Percentiles rank a stretch among this genome's conserved stretches.
Evolutionary conservation across 2,329 filamentous ascomycete species (phyloP).

Genomic region (Metarhizium album): DNA sequence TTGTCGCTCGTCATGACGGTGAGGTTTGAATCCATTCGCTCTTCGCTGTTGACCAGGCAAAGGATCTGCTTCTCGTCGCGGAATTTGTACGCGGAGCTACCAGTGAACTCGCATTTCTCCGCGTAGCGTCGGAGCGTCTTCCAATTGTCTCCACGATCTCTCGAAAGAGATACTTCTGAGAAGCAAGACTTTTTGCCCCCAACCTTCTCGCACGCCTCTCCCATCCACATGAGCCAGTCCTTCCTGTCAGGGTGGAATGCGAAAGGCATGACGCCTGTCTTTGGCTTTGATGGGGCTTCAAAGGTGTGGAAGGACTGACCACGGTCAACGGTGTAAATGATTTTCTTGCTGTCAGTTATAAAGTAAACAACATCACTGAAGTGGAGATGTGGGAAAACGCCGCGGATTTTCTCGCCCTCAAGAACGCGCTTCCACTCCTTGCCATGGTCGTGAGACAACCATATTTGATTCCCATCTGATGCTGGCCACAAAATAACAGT

Average conservation of each 20-base stretch:
- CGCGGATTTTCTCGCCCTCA: constrained; percentile 55
- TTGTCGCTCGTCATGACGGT: constrained; percentile 69
- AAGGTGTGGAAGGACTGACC: constrained; percentile 66
- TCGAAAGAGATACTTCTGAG: constrained; percentile 63
- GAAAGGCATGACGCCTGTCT: constrained; percentile 34
- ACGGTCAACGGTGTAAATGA: constrained; percentile 74
- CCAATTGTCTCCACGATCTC: constrained; percentile 75
- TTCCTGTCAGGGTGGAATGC: constrained; percentile 76
- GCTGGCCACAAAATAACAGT: constrained; percentile 49
- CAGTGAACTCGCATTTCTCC: constrained; percentile 78
- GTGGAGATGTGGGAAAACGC: constrained; percentile 67
- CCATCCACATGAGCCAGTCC: constrained; percentile 90
- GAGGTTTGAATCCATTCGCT: constrained; percentile 48
- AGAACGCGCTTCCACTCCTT: constrained; percentile 70
- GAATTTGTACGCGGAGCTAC: constrained; percentile 44
- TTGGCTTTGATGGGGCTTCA: constrained; percentile 48
- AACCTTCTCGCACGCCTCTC: constrained; percentile 53
- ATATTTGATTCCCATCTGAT: constrained; percentile 48
- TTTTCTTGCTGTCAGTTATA: constrained; percentile 53
- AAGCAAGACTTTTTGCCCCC: constrained; percentile 50
- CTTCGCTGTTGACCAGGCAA: constrained; percentile 45
- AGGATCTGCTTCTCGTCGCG: constrained; percentile 45
- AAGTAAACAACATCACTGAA: constrained; percentile 83
- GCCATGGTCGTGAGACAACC: constrained; percentile 74
- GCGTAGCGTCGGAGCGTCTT: constrained; percentile 62